Evolutionary conservation across 2,329 filamentous ascomycete genomes (phyloP).

Genomic region (Alternaria sp.): DNA sequence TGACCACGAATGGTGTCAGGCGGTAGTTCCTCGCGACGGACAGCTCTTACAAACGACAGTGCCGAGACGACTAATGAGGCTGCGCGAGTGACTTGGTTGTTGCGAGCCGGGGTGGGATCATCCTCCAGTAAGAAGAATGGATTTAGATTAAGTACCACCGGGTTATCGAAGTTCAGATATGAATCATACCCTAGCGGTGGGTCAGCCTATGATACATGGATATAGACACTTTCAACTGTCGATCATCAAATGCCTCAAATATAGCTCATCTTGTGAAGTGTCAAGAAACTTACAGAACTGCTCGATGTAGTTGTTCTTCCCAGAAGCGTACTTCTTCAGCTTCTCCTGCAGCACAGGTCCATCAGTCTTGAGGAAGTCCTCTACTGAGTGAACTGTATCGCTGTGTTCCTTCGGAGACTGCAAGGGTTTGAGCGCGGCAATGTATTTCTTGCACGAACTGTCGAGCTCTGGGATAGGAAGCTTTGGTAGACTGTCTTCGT

Average conservation of each 20-base stretch:
- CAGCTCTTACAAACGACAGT: slow-evolving; percentile 88
- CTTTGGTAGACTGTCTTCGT: slow-evolving; percentile 87
- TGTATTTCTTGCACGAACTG: slow-evolving; percentile 76
- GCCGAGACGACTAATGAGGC: slow-evolving; percentile 91
- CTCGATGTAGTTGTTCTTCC: slow-evolving; percentile 95
- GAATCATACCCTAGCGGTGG: slow-evolving; percentile 85
- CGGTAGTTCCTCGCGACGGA: slow-evolving; percentile 88
- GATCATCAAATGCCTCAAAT: slow-evolving; percentile 10
- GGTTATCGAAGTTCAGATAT: slow-evolving; percentile 96
- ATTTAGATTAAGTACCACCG: slow-evolving; percentile 95
- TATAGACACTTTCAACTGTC: slow-evolving; percentile 3
- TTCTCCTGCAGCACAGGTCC: slow-evolving; percentile 87
- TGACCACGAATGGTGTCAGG: slow-evolving; percentile 84
- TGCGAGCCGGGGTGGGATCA: slow-evolving; percentile 93
- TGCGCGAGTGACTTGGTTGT: slow-evolving; percentile 94
- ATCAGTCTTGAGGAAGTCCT: slow-evolving; percentile 81
- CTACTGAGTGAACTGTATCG: slow-evolving; percentile 79
- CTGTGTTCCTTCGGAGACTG: slow-evolving; percentile 81
- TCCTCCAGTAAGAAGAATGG: slow-evolving; percentile 98
- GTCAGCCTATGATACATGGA: slow-evolving; percentile 28
- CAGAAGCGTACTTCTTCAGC: slow-evolving; percentile 86
- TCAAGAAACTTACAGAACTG: slow-evolving; percentile 83
- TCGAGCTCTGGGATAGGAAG: slow-evolving; percentile 91
- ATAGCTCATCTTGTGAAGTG: not conserved
- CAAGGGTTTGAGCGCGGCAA: slow-evolving; percentile 78